Evolutionary conservation across 1,139 yeast genomes (phyloP).

Genomic region (Sugiyamaella japonica): DNA sequence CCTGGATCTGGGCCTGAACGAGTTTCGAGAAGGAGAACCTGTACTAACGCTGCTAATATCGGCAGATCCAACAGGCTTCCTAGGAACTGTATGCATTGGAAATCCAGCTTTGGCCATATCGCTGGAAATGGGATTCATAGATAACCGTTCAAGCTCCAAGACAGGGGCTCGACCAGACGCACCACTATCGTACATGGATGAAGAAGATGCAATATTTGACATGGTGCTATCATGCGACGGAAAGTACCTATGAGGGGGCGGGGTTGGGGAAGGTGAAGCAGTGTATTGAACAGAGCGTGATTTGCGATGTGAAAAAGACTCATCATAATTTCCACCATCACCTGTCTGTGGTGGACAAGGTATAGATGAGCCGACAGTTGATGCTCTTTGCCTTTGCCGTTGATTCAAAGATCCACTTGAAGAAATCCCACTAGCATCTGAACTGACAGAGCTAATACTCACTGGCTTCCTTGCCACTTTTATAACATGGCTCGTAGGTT

Average conservation of each 20-base stretch:
- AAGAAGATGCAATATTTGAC: neutral
- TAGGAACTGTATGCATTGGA: conserved; percentile 4
- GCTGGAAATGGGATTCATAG: conserved; percentile 3
- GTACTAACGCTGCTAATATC: neutral
- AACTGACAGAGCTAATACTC: neutral
- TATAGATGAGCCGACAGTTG: neutral
- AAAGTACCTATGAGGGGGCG: neutral
- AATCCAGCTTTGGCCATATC: conserved; percentile 17
- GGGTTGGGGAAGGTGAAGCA: neutral
- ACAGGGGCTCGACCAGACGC: neutral
- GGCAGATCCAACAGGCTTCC: conserved; percentile 11
- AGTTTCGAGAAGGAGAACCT: neutral
- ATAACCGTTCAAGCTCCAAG: neutral
- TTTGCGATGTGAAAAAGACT: neutral
- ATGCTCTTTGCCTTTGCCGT: neutral
- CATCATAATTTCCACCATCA: neutral
- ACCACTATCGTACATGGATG: neutral
- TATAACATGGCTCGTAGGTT: neutral
- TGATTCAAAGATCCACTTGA: neutral
- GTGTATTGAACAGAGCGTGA: neutral
- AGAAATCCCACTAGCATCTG: neutral
- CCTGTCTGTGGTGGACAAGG: neutral
- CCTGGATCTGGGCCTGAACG: conserved; percentile 5
- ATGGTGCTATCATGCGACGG: neutral
- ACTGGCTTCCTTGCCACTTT: conserved; percentile 15